These are phyloP conservation scores for Lipomyces anomalus DNA, from an alignment of 805 yeast species.

Conservation along the genomic window DNA sequence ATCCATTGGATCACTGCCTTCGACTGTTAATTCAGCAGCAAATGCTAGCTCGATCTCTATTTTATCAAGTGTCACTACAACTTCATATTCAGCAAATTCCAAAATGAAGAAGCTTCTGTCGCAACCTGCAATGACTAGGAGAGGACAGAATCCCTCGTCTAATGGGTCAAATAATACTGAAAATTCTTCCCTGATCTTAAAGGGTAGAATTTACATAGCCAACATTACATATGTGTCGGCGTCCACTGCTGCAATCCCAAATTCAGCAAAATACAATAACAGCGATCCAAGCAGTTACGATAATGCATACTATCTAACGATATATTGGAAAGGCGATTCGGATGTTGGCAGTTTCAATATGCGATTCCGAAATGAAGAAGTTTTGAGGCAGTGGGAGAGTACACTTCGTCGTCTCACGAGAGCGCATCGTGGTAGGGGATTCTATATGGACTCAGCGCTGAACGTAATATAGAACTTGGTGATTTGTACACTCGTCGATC, in stretches of 20 bases:
- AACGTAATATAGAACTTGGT: not conserved
- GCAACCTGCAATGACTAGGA: slow-evolving; percentile 48
- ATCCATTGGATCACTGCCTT: not conserved
- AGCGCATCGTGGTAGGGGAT: slow-evolving; percentile 2
- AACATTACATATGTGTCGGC: slow-evolving; percentile 48
- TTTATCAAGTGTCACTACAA: slow-evolving; percentile 31
- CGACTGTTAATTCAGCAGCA: not conserved
- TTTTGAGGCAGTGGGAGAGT: slow-evolving; percentile 69
- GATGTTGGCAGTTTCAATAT: slow-evolving; percentile 72
- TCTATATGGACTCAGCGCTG: not conserved
- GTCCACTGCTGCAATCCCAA: slow-evolving; percentile 12
- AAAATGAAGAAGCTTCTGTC: slow-evolving; percentile 43
- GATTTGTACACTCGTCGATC: too few relatives aligned
- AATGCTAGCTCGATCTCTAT: not conserved
- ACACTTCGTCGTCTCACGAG: slow-evolving; percentile 31
- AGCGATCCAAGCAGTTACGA: slow-evolving; percentile 25
- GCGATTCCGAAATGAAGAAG: slow-evolving; percentile 78
- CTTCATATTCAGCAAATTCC: not conserved
- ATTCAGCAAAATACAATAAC: slow-evolving; percentile 22
- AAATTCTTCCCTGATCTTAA: slow-evolving; percentile 45
- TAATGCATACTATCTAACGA: slow-evolving; percentile 16
- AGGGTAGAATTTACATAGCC: slow-evolving; percentile 76
- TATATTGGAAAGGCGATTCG: slow-evolving; percentile 18
- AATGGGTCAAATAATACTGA: slow-evolving; percentile 1
- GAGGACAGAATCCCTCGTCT: slow-evolving; percentile 16